These are phyloP conservation scores for Coemansia interrupta DNA, from an alignment of 192 early-diverging fungal genomes.

Conservation along the genomic window DNA sequence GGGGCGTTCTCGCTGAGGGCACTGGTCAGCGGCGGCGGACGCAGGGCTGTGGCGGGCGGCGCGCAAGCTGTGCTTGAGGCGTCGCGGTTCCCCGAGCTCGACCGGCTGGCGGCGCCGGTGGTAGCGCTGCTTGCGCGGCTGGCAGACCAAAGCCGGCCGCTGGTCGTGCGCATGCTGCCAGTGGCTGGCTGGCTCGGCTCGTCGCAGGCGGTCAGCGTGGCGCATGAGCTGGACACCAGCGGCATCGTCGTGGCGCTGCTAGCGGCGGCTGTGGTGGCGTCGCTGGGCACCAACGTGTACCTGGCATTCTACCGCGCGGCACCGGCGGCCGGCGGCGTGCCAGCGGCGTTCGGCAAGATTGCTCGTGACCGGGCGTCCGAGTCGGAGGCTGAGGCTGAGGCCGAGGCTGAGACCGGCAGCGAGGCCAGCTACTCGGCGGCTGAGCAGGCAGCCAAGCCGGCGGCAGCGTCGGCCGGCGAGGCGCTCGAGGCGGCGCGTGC, in stretches of 20 bases:
- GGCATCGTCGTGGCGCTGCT: slow-evolving; percentile 42
- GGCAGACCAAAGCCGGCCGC: slow-evolving; percentile 6
- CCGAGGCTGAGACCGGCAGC: slow-evolving; percentile 6
- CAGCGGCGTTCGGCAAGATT: slow-evolving; percentile 21
- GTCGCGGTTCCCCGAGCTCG: slow-evolving; percentile 29
- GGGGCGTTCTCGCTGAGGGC: slow-evolving; percentile 44
- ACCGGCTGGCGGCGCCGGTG: slow-evolving; percentile 37
- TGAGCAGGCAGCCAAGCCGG: slow-evolving; percentile 8
- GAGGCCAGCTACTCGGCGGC: slow-evolving; percentile 21
- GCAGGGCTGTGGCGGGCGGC: slow-evolving; percentile 9
- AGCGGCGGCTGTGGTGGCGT: slow-evolving; percentile 31
- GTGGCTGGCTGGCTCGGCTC: slow-evolving; percentile 23
- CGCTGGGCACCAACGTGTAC: slow-evolving; percentile 49
- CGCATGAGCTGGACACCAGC: slow-evolving; percentile 26
- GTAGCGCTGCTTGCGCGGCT: slow-evolving; percentile 20
- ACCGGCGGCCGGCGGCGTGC: background rate
- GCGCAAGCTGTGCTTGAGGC: slow-evolving; percentile 17
- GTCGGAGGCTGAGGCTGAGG: background rate
- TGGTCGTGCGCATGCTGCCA: slow-evolving; percentile 38
- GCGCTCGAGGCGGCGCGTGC: slow-evolving; percentile 35
- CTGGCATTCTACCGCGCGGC: slow-evolving; percentile 26
- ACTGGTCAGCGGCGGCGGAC: slow-evolving; percentile 14
- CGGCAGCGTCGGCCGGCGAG: slow-evolving; percentile 4
- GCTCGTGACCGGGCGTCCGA: slow-evolving; percentile 15
- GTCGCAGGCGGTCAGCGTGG: no score